A percentile compares a stretch with the other conserved stretches of the same genome.
These are phyloP conservation scores for Hibiscus tridactylites DNA, from an alignment of 345 rosid genomes.

Conservation along the genomic window DNA sequence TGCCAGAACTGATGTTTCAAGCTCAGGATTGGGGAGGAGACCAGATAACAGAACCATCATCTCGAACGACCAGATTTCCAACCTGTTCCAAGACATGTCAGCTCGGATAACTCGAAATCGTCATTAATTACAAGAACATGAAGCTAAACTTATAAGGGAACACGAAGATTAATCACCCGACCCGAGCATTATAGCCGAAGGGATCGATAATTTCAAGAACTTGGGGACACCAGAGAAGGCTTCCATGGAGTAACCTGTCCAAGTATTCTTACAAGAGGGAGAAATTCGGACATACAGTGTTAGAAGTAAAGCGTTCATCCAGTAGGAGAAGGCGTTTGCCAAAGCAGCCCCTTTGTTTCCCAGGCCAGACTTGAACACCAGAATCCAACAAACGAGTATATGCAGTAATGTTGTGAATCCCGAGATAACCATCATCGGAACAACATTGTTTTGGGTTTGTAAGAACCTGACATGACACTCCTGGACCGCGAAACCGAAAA, in stretches of 20 bases:
- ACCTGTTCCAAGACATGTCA: conserved; percentile 2
- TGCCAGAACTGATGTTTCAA: conserved; percentile 11
- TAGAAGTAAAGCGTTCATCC: conserved; percentile 26
- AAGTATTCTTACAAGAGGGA: conserved; percentile 20
- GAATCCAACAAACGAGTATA: conserved; percentile 33
- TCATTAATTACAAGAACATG: neutral
- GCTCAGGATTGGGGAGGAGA: conserved; percentile 13
- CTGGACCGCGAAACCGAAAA: conserved; percentile 34
- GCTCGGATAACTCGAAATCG: neutral
- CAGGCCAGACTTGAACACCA: conserved; percentile 37
- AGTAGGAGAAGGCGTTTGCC: conserved; percentile 36
- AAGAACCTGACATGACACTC: conserved; percentile 39
- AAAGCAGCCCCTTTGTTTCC: conserved; percentile 49
- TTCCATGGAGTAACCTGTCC: conserved; percentile 26
- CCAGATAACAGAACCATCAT: conserved; percentile 10
- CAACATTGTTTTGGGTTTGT: conserved; percentile 39
- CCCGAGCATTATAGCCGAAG: conserved; percentile 31
- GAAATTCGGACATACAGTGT: conserved; percentile 22
- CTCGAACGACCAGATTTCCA: conserved; percentile 11
- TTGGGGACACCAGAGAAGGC: conserved; percentile 8
- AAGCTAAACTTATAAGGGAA: neutral
- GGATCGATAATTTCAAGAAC: conserved; percentile 19
- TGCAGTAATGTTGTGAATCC: conserved; percentile 37
- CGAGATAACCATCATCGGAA: conserved; percentile 41
- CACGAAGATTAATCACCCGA: neutral